Evolutionary conservation across 305 asterid genomes (phyloP).

Genomic region (Rubia balearica): DNA sequence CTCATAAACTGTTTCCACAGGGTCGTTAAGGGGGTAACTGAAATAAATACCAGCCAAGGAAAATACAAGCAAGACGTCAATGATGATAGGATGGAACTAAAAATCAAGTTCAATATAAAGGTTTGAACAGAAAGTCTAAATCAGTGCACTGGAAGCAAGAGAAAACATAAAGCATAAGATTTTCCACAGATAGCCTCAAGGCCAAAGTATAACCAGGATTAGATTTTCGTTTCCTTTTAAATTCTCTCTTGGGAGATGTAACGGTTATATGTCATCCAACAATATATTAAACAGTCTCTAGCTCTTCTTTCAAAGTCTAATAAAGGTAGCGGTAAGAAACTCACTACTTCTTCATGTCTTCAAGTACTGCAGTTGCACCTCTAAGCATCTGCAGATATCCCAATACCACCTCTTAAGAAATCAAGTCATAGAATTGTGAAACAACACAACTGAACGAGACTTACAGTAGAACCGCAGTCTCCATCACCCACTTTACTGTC

Average conservation of each 20-base stretch:
- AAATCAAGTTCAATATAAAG: neutral
- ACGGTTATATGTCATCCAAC: neutral
- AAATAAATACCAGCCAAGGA: conserved; percentile 18
- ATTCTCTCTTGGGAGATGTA: neutral
- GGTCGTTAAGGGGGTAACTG: conserved; percentile 97
- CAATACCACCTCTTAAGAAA: conserved; percentile 19
- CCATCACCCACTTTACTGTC: conserved; percentile 98
- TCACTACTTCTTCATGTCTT: conserved; percentile 74
- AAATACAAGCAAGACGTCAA: conserved; percentile 3
- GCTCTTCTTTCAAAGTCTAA: conserved; percentile 5
- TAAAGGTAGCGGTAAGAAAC: conserved; percentile 21
- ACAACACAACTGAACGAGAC: conserved; percentile 25
- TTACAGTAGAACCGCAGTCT: conserved; percentile 96
- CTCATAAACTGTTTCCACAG: conserved; percentile 73
- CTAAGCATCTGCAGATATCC: conserved; percentile 54
- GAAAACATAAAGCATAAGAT: neutral
- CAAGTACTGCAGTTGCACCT: conserved; percentile 92
- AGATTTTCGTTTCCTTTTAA: neutral
- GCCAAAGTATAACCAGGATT: neutral
- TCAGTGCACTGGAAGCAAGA: neutral
- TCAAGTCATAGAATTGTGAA: conserved; percentile 17
- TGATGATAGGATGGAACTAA: conserved; percentile 3
- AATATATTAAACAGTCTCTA: neutral
- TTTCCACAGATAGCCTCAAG: neutral
- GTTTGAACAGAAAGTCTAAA: neutral